These are phyloP conservation scores for Nakazawaea anatomiae DNA, from an alignment of 805 yeast species.

Conservation along the genomic window DNA sequence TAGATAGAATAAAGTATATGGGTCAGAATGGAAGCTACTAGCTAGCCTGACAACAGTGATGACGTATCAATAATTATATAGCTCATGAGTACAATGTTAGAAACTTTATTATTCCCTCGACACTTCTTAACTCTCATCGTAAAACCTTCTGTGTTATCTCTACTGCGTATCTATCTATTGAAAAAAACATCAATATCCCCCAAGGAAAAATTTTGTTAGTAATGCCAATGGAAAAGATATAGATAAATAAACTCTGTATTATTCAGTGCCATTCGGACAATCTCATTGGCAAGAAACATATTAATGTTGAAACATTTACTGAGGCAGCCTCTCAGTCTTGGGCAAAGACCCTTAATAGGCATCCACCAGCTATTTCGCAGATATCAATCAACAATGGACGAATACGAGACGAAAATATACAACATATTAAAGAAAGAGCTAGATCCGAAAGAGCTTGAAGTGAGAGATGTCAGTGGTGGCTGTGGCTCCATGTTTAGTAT, in stretches of 20 bases:
- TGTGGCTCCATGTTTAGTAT: constrained; percentile 99
- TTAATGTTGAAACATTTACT: too few relatives aligned
- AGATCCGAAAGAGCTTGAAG: constrained; percentile 56
- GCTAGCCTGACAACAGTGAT: background rate
- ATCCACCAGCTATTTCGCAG: background rate
- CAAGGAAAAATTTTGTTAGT: background rate
- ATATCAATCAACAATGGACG: constrained; percentile 31
- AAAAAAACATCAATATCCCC: too few relatives aligned
- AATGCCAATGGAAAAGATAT: background rate
- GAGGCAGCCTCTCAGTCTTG: background rate
- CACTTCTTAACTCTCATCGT: too few relatives aligned
- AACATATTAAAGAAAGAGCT: constrained; percentile 49
- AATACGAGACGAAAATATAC: constrained; percentile 60
- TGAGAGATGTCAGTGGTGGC: constrained; percentile 86
- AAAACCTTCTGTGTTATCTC: too few relatives aligned
- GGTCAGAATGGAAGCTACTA: constrained; percentile 23
- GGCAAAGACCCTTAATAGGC: background rate
- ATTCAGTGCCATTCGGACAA: too few relatives aligned
- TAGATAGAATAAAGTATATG: constrained; percentile 47
- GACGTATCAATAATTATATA: too few relatives aligned
- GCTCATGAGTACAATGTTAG: background rate
- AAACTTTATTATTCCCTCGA: background rate
- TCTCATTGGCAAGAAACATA: too few relatives aligned
- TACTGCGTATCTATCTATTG: too few relatives aligned
- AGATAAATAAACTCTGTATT: too few relatives aligned